A percentile compares a stretch with the other conserved stretches of the same genome.
phyloP scores from a whole-genome alignment of 495 filamentous ascomycete species.

The Poronia punctata region DNA sequence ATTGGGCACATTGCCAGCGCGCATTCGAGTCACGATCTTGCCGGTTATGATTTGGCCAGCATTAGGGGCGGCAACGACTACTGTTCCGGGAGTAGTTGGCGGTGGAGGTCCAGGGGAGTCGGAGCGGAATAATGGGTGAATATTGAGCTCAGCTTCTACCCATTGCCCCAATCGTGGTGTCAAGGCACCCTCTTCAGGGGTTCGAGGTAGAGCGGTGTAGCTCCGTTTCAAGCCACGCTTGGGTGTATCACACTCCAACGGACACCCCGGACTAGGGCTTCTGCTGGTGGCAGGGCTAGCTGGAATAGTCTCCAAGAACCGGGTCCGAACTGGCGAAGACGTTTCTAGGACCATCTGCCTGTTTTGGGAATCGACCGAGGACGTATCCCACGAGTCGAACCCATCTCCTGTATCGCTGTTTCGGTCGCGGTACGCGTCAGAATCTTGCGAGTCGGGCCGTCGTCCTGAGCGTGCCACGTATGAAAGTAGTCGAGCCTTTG shows the following conservation, averaged over 20 bases:
- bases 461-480: slow-evolving; percentile 16
- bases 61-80: slow-evolving; percentile 63
- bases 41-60: slow-evolving; percentile 61
- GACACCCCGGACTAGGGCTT: slow-evolving; percentile 41
- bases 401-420: slow-evolving; percentile 40
- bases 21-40: slow-evolving; percentile 55
- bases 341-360: slow-evolving; percentile 45
- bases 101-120: slow-evolving; percentile 67
- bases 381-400: slow-evolving; percentile 66
- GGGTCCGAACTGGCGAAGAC: slow-evolving; percentile 36
- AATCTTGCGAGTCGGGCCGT: slow-evolving; percentile 32
- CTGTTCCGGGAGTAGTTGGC: slow-evolving; percentile 57
- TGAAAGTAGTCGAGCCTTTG: slow-evolving; percentile 40
- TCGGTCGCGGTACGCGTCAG: slow-evolving; percentile 26
- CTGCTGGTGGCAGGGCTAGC: slow-evolving; percentile 46
- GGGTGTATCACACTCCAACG: slow-evolving; percentile 37
- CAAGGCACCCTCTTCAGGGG: slow-evolving; percentile 25
- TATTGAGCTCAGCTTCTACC: slow-evolving; percentile 58
- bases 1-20: slow-evolving; percentile 56
- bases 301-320: slow-evolving; percentile 54
- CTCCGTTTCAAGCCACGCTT: slow-evolving; percentile 32
- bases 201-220: slow-evolving; percentile 33
- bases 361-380: slow-evolving; percentile 50
- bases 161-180: slow-evolving; percentile 31
- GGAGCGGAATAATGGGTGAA: slow-evolving; percentile 79